Evolutionary conservation across 2,329 filamentous ascomycete species (phyloP).

Genomic region (Thielaviopsis cerberus): DNA sequence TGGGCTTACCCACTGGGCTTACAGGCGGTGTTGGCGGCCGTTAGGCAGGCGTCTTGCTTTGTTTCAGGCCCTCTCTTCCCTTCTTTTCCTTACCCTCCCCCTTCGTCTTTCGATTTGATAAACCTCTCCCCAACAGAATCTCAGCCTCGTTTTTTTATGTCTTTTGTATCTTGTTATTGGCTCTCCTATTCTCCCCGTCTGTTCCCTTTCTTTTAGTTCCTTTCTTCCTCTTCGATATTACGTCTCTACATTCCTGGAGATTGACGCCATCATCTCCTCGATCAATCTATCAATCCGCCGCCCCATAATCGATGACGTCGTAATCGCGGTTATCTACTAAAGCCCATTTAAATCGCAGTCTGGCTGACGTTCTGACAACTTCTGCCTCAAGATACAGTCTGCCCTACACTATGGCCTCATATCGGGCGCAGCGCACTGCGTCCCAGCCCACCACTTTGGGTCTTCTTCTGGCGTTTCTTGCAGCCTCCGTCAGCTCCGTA

Average conservation of each 20-base stretch:
- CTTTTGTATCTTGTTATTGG: neutral
- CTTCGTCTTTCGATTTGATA: neutral
- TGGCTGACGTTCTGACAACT: too few species aligned
- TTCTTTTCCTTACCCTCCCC: neutral
- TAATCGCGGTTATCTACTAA: neutral
- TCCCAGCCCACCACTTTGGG: conserved; percentile 43
- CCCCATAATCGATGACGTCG: conserved; percentile 4
- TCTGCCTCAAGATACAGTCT: too few species aligned
- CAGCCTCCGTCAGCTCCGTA: conserved; percentile 29
- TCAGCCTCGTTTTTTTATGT: neutral
- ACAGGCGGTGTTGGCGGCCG: neutral
- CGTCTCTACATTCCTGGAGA: neutral
- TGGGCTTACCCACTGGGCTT: neutral
- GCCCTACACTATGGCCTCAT: neutral
- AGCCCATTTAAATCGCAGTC: too few species aligned
- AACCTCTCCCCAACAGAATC: neutral
- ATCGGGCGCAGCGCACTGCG: conserved; percentile 27
- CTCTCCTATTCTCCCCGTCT: neutral
- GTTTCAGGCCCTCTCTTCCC: neutral
- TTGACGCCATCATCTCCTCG: neutral
- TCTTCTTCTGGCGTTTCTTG: conserved; percentile 48
- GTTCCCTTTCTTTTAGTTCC: neutral
- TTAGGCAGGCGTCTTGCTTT: neutral
- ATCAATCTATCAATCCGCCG: too few species aligned
- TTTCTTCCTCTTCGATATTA: neutral